Evolutionary conservation across 2,329 filamentous ascomycete genomes (phyloP).

Genomic region (Exophiala xenobiotica): DNA sequence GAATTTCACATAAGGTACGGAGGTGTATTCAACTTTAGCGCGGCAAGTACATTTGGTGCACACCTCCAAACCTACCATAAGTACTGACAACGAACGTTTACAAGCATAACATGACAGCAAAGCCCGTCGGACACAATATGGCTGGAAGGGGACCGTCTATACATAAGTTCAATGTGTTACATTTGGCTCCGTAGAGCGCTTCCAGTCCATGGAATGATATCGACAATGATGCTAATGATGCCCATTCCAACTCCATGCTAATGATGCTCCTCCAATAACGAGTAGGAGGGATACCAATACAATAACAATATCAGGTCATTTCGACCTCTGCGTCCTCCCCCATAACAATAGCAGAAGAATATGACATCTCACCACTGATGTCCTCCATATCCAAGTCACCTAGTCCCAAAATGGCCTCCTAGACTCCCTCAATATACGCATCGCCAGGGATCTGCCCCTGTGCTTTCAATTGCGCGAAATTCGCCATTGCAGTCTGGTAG

Average conservation of each 20-base stretch:
- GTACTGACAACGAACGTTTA: not conserved
- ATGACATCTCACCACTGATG: not conserved
- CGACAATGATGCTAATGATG: not conserved
- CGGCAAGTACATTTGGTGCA: too few relatives aligned
- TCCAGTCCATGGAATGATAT: not conserved
- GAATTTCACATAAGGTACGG: too few relatives aligned
- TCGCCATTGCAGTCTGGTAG: slow-evolving; percentile 68
- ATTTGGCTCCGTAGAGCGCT: not conserved
- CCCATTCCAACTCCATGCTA: slow-evolving; percentile 4
- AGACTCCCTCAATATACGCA: slow-evolving; percentile 22
- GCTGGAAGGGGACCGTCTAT: not conserved
- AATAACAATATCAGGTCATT: not conserved
- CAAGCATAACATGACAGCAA: too few relatives aligned
- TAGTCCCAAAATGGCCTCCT: not conserved
- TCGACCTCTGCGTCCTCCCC: not conserved
- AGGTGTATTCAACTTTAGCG: too few relatives aligned
- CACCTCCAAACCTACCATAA: too few relatives aligned
- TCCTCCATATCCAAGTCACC: not conserved
- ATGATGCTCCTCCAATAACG: not conserved
- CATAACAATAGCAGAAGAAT: not conserved
- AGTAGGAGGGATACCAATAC: not conserved
- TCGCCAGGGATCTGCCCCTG: slow-evolving; percentile 26
- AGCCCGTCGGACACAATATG: too few relatives aligned
- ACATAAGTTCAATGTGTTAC: not conserved
- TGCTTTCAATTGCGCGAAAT: slow-evolving; percentile 73